Evolutionary conservation across 176 grass and related monocot species (phyloP), one percentile per base, ranked within the genome.

Genomic region (Chrysopogon serrulatus): DNA sequence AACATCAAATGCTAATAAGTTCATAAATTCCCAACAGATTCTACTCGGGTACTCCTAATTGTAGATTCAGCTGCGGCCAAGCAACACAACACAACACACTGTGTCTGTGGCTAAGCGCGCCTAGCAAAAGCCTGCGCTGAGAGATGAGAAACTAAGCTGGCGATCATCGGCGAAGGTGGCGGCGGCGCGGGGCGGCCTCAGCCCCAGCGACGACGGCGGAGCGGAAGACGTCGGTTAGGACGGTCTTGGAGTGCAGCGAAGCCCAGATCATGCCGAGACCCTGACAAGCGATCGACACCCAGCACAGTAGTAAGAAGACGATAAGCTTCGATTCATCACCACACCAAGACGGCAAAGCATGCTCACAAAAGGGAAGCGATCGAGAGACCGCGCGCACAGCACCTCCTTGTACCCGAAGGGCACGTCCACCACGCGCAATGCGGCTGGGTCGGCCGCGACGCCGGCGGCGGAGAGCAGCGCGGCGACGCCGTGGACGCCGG

Each of bases 181-280:
- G 68, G 5, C 68, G 39, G 4, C 27, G 21, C 14, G 13, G n/a
- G n/a, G n/a, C 7, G 15, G 70, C 26, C n/a, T 1, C 14, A 18
- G 27, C 16, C n/a, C n/a, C n/a, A n/a, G n/a, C n/a, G 43, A 13
- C n/a, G n/a, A n/a, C 18, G 28, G 44, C 30, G 28, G 26, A 14
- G 16, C 87, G 56, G 63, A 91, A 91, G 13, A 82, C 54, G 5
- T 86, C 80, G 2, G 74, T 87, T 0, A 91, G 89, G 4, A 80
- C 81, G 21, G 49, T 90, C 26, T 86, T 84, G 10, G 79, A 80
- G 33, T 47, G 53, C 18, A 90, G 65, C 19, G 89, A 70, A 7
- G 73, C 68, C 89, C 48, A 77, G 0, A 91, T 74, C 14, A 91
- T 15, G 60, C 2, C 35, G 17, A 87, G 5, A 1, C 80, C 45